Base-by-base conservation (phyloP, 2,329 filamentous ascomycete genomes). In the Niveomyces coronatus region DNA sequence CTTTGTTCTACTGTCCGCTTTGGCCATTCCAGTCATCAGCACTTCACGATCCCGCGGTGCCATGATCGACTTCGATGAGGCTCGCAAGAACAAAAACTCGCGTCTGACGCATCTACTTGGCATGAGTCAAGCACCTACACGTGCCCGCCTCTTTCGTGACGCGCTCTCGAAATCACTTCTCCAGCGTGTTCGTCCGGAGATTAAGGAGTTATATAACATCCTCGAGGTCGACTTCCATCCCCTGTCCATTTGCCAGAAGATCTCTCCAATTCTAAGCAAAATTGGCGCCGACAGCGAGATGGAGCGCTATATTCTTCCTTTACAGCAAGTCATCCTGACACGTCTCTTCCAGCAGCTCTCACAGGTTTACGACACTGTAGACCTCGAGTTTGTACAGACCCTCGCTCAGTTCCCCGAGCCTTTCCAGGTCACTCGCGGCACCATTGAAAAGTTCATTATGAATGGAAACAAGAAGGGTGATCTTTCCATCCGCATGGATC, bases 401-500 rank as follows among this genome's bases (percentile, higher is more conserved):
- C 82, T 98, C 39, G 91, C 91, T 45, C 76, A 91, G 56, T 98
- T 98, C 73, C 91, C 91, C 9, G 88, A 94, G 58, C 86, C 91
- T 29, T 96, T 93, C 75, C 83, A 95, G 65, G 87, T 96, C 49
- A 83, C 76, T 46, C 80, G 84, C 38, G 79, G 82, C 48, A 94
- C 85, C 45, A 93, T 98, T 49, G 91, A 98, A 71, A 98, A 96
- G 69, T 98, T 98, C 72, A 96, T 98, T 72, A 98, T 98, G 91
- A 98, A 98, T 63, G 91, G 91, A 47, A 96, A 94, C 76, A 98
- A 98, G 79, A 98, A 98, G 76, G 91, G 91, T 41, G 91, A 98
- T 53, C 74, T 98, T 31, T 84, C 91, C 38, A 93, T 98, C 52
- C 87, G 91, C 45, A 86, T 96, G 64, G 85, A 96, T 57, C 91